Base-by-base conservation (phyloP, 306 rosid species). In the Nissolia schottii region DNA sequence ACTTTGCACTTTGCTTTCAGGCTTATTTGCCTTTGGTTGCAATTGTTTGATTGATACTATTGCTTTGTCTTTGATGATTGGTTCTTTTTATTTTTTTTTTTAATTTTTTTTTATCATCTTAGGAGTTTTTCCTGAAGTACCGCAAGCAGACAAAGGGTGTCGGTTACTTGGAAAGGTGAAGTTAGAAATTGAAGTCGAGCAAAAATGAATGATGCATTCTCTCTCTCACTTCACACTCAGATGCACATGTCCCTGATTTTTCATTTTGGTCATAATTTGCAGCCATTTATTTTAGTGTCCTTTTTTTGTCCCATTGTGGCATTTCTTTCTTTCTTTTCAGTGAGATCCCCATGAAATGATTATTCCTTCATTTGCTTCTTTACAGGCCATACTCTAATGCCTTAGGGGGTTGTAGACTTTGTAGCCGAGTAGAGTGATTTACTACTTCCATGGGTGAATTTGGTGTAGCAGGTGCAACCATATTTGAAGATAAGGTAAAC, bases 371-470 rank as follows among this genome's bases (percentile, higher is more conserved):
- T 71, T n/a, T 74, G 74, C 68, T 77, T 40, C 70, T 75, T 73
- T 69, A 28, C 73, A 34, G 71, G 34, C 61, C 72, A 74, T 51
- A 72, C 35, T 28, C 32, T 45, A 22, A 15, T 49, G 41, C 43
- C 40, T 50, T 70, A 28, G 67, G 16, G 70, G 69, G 3, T 57
- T 22, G n/a, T n/a, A n/a, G n/a, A n/a, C n/a, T n/a, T 62, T 73
- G 70, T 73, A 45, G 80, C 79, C 48, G 72, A 74, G 46, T 56
- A 34, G n/a, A n/a, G 62, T n/a, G 62, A 71, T 64, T 85, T 69
- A 27, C 61, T 60, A n/a, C n/a, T 78, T 45, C 55, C 9, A 75
- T 80, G 84, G 92, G 90, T 61, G 92, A 92, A 85, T 85, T 90
- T 58, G 49, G 74, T 25, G 82, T 83, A 19, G 82, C 81, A 19